Evolutionary conservation across 768 basidiomycete species (phyloP), one percentile per base, ranked within the genome.

Genomic region (Pleurotus sapidus): DNA sequence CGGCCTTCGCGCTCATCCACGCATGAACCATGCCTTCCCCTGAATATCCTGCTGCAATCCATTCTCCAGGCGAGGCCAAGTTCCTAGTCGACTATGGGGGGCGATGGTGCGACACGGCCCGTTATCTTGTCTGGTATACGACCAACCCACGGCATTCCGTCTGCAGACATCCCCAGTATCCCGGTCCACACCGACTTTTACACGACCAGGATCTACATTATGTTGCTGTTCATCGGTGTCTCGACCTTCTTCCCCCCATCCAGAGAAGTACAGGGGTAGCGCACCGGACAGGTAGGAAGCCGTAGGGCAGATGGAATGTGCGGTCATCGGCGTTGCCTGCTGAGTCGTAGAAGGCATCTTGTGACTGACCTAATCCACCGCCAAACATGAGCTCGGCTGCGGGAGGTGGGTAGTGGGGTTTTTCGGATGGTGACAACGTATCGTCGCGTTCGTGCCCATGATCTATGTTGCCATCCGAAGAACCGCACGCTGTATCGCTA

Each of bases 1-100:
- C 66, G 6, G 82, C 84, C 56, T 77, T 76, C 3, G 83, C 80
- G 56, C 83, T 77, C 67, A 84, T 65, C 86, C 87, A 88, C 0
- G 84, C 86, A 60, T 87, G 81, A 3, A 81, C 81, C 88, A 89
- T 88, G 1, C 88, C 88, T 61, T 91, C 88, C 0, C 88, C 88
- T 0, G 79, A 76, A 64, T 85, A 90, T 3, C 87, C 88, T 11
- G 84, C 87, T 14, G 83, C 74, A 14, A 89, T 77, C 89, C 88
- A 89, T 66, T 90, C 88, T 15, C 87, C 87, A 0, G 84, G 68
- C 18, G 63, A 56, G 1, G 75, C 72, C 8, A 72, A 57, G 18
- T 54, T 27, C 1, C 9, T 2, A 38, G 2, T 34, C 49, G 17
- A 30, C 55, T 15, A 50, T 55, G 40, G 17, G 39, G 17, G 17